Percentiles rank a stretch among this genome's conserved stretches.
phyloP scores from a whole-genome alignment of 345 rosid genomes.

The Clarkia xantiana region DNA sequence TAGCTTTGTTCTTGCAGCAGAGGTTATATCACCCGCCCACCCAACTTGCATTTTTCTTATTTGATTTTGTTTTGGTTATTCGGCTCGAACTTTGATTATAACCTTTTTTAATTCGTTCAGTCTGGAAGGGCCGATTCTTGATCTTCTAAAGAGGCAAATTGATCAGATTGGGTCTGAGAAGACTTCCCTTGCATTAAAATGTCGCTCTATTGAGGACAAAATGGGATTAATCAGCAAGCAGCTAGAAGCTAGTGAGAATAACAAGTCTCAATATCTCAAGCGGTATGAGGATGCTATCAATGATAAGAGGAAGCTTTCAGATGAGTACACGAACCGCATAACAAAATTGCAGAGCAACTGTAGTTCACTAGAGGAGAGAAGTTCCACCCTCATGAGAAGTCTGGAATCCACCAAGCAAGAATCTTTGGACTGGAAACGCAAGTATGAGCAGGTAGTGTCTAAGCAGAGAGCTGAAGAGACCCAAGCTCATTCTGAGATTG shows the following conservation, averaged over 20 bases:
- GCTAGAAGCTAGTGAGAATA: conserved; percentile 76
- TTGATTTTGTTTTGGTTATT: not conserved
- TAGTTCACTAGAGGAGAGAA: conserved; percentile 69
- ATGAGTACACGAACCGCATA: conserved; percentile 63
- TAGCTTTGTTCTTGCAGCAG: conserved; percentile 69
- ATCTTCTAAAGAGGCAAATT: conserved; percentile 61
- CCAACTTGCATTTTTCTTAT: not conserved
- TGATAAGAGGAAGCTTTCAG: conserved; percentile 83
- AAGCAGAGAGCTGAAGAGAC: conserved; percentile 73
- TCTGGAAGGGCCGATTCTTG: conserved; percentile 82
- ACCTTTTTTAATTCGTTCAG: conserved; percentile 18
- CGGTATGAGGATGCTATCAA: conserved; percentile 90
- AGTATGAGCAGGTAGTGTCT: conserved; percentile 45
- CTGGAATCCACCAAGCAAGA: conserved; percentile 72
- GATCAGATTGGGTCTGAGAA: conserved; percentile 80
- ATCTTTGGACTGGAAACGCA: conserved; percentile 60
- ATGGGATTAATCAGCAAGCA: conserved; percentile 62
- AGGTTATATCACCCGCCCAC: conserved; percentile 31
- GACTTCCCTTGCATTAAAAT: conserved; percentile 61
- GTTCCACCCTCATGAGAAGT: conserved; percentile 54
- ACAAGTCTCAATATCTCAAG: conserved; percentile 69
- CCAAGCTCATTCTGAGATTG: conserved; percentile 61
- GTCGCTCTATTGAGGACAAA: conserved; percentile 77
- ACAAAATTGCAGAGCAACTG: conserved; percentile 62
- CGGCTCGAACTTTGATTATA: too few species aligned